Percentiles rank a stretch among this genome's conserved stretches.
Evolutionary conservation across 768 basidiomycete species (phyloP).

Genomic region (Plicaturopsis crispa): DNA sequence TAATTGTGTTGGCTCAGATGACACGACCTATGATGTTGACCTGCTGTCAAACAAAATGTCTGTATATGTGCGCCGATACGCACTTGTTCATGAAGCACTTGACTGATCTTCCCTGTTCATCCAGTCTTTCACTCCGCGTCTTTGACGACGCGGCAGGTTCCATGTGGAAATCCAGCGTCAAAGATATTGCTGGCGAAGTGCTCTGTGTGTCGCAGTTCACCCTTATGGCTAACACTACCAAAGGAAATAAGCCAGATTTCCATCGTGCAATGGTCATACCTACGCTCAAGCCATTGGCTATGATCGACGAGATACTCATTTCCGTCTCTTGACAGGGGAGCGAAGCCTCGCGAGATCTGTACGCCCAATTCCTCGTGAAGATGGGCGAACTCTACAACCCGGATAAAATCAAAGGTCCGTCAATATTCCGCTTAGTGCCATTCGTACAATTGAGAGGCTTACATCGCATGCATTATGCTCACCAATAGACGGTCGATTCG

Average conservation of each 20-base stretch:
- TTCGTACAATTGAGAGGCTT: slow-evolving; percentile 4
- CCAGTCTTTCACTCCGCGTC: slow-evolving; percentile 63
- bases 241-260: slow-evolving; percentile 90
- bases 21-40: slow-evolving; percentile 67
- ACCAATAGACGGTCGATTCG: slow-evolving; percentile 78
- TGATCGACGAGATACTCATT: too few species aligned
- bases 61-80: slow-evolving; percentile 12
- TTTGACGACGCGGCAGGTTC: slow-evolving; percentile 55
- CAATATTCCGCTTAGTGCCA: background rate
- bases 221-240: slow-evolving; percentile 76
- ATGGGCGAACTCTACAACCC: slow-evolving; percentile 61
- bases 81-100: background rate
- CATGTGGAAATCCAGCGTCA: slow-evolving; percentile 86
- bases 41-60: slow-evolving; percentile 80
- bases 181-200: slow-evolving; percentile 84
- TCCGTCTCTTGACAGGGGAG: slow-evolving; percentile 41
- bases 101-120: slow-evolving; percentile 3
- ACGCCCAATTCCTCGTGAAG: slow-evolving; percentile 63
- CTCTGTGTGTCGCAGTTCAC: slow-evolving; percentile 96
- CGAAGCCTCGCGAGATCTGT: slow-evolving; percentile 60
- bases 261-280: slow-evolving; percentile 80
- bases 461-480: too few species aligned
- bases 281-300: background rate
- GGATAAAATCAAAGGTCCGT: slow-evolving; percentile 73
- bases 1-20: slow-evolving; percentile 49